A percentile compares a stretch with the other conserved stretches of the same genome.
Conservation (phyloP, 176 grass and related monocot genomes). For the Rhynchospora breviuscula region DNA sequence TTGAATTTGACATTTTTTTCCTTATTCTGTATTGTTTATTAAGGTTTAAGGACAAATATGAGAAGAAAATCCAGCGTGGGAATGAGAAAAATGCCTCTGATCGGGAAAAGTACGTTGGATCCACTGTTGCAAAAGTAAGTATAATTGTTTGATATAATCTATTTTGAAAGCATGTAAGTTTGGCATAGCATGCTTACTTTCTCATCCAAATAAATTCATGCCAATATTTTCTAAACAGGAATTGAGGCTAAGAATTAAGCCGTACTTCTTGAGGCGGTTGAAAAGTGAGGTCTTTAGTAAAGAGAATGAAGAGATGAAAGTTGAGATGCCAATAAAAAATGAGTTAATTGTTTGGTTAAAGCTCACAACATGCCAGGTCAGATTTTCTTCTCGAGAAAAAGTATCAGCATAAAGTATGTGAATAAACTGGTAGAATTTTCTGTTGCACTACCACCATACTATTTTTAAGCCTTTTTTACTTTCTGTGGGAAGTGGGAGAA, state of each 20-base stretch:
- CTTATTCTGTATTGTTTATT: constrained; percentile 28
- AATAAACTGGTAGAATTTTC: not conserved
- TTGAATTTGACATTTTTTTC: not conserved
- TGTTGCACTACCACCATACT: not conserved
- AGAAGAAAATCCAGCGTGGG: constrained; percentile 59
- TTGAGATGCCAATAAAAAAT: constrained; percentile 54
- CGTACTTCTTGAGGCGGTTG: constrained; percentile 74
- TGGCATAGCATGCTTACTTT: constrained; percentile 16
- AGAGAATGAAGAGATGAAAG: constrained; percentile 30
- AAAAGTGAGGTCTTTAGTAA: constrained; percentile 75
- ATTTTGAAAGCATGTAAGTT: not conserved
- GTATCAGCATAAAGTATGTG: not conserved
- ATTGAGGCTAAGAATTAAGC: constrained; percentile 82
- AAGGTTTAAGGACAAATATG: constrained; percentile 71
- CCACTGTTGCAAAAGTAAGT: constrained; percentile 62
- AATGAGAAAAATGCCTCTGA: constrained; percentile 85
- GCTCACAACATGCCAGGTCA: constrained; percentile 71
- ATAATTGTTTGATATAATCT: constrained; percentile 10
- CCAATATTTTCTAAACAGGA: constrained; percentile 32
- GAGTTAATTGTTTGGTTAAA: constrained; percentile 92
- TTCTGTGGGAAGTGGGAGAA: not conserved
- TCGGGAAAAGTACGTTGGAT: constrained; percentile 60
- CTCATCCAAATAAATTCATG: constrained; percentile 11
- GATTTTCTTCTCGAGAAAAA: not conserved
- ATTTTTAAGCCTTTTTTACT: not conserved